A percentile compares a stretch with the other conserved stretches of the same genome.
These are phyloP conservation scores for Dothideomycetes sp. DNA, from an alignment of 2,329 filamentous ascomycete genomes.

Conservation along the genomic window DNA sequence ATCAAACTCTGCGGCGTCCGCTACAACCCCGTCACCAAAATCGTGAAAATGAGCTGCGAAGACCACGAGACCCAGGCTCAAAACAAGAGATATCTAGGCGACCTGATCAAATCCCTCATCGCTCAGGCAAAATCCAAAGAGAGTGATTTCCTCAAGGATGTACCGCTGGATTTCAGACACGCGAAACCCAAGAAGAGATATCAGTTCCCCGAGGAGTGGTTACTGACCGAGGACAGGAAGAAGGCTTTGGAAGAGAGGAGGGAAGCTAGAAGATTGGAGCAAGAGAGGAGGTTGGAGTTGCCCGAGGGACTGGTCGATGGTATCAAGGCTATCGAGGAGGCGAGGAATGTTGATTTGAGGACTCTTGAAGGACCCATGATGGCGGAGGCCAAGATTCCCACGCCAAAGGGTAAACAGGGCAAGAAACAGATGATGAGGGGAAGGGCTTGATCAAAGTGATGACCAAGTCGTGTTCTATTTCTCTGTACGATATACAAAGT, in stretches of 20 bases:
- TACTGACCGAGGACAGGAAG: constrained; percentile 61
- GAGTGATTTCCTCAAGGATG: constrained; percentile 76
- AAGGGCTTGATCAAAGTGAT: too few species aligned
- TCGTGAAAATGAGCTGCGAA: constrained; percentile 86
- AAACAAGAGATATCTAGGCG: constrained; percentile 90
- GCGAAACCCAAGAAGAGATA: constrained; percentile 59
- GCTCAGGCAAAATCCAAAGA: constrained; percentile 59
- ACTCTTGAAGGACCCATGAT: constrained; percentile 24
- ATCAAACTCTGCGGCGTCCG: constrained; percentile 77
- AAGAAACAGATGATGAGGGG: constrained; percentile 17
- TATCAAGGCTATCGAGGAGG: constrained; percentile 15
- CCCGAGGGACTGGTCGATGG: constrained; percentile 13
- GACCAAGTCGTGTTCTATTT: too few species aligned
- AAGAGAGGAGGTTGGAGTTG: constrained; percentile 43
- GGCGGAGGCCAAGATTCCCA: constrained; percentile 22
- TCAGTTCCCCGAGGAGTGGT: constrained; percentile 76
- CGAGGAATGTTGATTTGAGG: constrained; percentile 18
- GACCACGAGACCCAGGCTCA: constrained; percentile 74
- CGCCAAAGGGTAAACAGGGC: constrained; percentile 24
- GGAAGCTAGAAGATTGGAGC: constrained; percentile 41
- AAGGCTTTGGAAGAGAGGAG: constrained; percentile 56
- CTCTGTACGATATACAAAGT: too few species aligned
- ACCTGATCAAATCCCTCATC: constrained; percentile 65
- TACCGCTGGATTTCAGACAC: constrained; percentile 84
- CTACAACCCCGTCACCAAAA: constrained; percentile 75